phyloP scores from a whole-genome alignment of 257 asterid species.

The Rauvolfia tetraphylla region DNA sequence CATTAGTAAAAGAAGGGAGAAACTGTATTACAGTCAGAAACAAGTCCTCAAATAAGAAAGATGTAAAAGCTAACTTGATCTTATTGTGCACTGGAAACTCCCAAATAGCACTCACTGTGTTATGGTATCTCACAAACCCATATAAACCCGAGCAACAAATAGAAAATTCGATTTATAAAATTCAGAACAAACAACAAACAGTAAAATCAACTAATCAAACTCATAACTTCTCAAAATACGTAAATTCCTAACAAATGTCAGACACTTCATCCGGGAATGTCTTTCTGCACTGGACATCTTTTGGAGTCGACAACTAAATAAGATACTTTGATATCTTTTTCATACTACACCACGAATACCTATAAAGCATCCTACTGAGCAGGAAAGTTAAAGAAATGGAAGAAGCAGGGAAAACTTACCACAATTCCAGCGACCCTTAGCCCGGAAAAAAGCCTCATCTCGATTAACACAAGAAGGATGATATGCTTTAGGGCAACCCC shows the following conservation, averaged over 20 bases:
- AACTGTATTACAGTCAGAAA: neutral
- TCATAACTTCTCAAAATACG: neutral
- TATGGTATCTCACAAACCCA: neutral
- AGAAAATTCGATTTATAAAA: neutral
- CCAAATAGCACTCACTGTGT: neutral
- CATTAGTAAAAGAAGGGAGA: neutral
- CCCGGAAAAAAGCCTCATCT: conserved; percentile 83
- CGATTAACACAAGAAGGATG: conserved; percentile 90
- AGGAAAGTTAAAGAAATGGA: neutral
- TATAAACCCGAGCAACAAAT: neutral
- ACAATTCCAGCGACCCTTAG: conserved; percentile 97
- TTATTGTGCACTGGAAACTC: neutral
- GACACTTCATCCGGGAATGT: neutral
- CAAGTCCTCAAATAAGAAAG: neutral
- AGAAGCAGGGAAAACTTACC: conserved; percentile 43
- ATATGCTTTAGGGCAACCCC: conserved; percentile 97
- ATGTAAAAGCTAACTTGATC: neutral
- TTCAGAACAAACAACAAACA: neutral
- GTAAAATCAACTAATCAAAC: neutral
- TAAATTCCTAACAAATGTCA: neutral
- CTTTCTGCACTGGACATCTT: neutral
- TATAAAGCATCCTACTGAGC: neutral
- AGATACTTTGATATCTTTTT: neutral
- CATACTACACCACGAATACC: neutral
- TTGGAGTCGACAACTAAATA: neutral